Evolutionary conservation across 768 basidiomycete species (phyloP), one percentile per base, ranked within the genome.

Genomic region (Lyophyllum semitale): DNA sequence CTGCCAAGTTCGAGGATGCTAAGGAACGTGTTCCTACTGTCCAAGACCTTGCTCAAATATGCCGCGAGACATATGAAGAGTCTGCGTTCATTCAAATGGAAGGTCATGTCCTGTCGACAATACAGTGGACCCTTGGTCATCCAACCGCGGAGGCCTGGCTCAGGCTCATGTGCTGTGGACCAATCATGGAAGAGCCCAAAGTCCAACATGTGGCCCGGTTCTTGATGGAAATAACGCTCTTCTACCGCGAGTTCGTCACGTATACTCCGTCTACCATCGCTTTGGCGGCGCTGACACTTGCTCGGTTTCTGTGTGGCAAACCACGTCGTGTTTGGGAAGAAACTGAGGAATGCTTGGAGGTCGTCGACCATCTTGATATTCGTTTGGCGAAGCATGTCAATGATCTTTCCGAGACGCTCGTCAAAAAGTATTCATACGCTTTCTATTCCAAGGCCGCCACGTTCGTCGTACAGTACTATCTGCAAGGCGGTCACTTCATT

Each of bases 21-120:
- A 98, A 99, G 72, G 96, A 98, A 68, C 93, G 95, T 59, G 94
- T 98, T 13, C 97, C 97, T 11, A 92, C 94, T 1, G 91, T 98
- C 6, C 88, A 93, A 67, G 95, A 98, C 60, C 88, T 99, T 51
- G 88, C 88, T 41, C 89, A 94, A 67, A 94, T 97, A 71, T 98
- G 97, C 76, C 93, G 90, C 66, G 89, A 95, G 66, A 93, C 94
- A 2, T 98, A 98, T 71, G 95, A 98, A 69, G 95, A 96, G 71
- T 89, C 89, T 3, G 96, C 96, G 1, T 99, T 99, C 73, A 88
- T 98, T 57, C 97, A 99, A 74, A 98, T 99, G 97, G 97, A 99
- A 71, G 90, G 91, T 4, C 97, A 99, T 66, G 92, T 99, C 48
- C 83, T 99, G 37, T 85, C 89, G 18, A 99, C 97, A 17, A 96